These are phyloP conservation scores for Phlebopus sp. DNA, from an alignment of 1,284 basidiomycete genomes.

Conservation along the genomic window DNA sequence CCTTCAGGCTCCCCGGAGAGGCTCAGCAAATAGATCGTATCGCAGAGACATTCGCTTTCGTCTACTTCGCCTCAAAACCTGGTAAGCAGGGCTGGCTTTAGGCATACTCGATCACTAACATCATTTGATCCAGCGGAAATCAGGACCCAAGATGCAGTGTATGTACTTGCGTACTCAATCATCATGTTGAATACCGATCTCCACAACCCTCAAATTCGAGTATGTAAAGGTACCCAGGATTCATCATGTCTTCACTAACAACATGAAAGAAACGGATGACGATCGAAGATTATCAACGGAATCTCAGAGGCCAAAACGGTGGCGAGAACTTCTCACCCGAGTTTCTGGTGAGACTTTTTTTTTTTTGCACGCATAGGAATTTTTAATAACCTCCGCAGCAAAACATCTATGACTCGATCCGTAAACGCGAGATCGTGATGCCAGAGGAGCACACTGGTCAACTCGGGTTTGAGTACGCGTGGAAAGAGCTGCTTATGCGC, in stretches of 20 bases:
- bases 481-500: conserved; percentile 91
- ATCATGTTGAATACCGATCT: conserved; percentile 99
- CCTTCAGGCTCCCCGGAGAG: conserved; percentile 95
- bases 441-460: conserved; percentile 98
- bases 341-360: conserved; percentile 65
- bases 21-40: conserved; percentile 93
- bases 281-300: conserved; percentile 90
- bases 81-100: conserved; percentile 39
- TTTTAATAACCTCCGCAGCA: conserved; percentile 45
- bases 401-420: conserved; percentile 91
- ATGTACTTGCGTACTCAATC: conserved; percentile 93
- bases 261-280: conserved; percentile 86
- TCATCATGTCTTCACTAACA: conserved; percentile 10
- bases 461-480: conserved; percentile 97
- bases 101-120: conserved; percentile 7
- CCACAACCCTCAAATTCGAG: conserved; percentile 94
- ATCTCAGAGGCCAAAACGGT: conserved; percentile 92
- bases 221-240: conserved; percentile 36
- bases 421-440: conserved; percentile 94
- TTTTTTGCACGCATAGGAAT: conserved; percentile 4
- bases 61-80: conserved; percentile 85
- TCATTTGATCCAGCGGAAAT: conserved; percentile 66
- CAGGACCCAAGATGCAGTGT: conserved; percentile 89
- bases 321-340: conserved; percentile 82
- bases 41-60: conserved; percentile 91